phyloP scores from a whole-genome alignment of 176 grass and related monocot genomes.

The Rhynchospora tenuis region DNA sequence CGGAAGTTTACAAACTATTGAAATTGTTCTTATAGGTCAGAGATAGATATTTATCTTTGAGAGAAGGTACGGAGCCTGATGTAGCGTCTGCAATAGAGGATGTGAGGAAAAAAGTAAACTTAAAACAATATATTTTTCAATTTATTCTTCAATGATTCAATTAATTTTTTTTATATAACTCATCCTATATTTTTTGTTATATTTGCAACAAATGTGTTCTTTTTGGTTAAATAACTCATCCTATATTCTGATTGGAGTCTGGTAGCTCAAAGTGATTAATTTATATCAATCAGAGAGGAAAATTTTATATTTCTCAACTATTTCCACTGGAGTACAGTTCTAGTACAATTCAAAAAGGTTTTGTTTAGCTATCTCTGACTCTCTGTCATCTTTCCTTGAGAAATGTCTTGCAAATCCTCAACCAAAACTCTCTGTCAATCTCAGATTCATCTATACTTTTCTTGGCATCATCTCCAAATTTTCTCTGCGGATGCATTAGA shows the following conservation, averaged over 20 bases:
- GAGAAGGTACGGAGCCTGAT: slow-evolving; percentile 82
- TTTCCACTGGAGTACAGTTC: too few relatives aligned
- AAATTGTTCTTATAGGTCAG: slow-evolving; percentile 48
- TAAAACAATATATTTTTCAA: slow-evolving; percentile 19
- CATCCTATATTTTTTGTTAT: slow-evolving; percentile 5
- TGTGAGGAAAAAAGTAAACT: slow-evolving; percentile 33
- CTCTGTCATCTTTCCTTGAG: slow-evolving; percentile 15
- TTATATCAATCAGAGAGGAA: too few relatives aligned
- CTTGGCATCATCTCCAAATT: slow-evolving; percentile 34
- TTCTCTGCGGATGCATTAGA: neutral
- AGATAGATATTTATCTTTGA: slow-evolving; percentile 89
- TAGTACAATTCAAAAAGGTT: neutral
- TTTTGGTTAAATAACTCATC: too few relatives aligned
- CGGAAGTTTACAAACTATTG: neutral
- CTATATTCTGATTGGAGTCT: too few relatives aligned
- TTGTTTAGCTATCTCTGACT: neutral
- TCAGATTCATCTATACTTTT: slow-evolving; percentile 18
- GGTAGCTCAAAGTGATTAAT: too few relatives aligned
- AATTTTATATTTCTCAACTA: too few relatives aligned
- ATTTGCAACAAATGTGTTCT: too few relatives aligned
- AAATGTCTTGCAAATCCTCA: slow-evolving; percentile 50
- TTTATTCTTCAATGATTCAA: slow-evolving; percentile 7
- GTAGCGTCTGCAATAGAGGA: slow-evolving; percentile 82
- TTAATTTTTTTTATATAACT: slow-evolving; percentile 29
- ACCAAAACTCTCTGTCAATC: slow-evolving; percentile 43